Evolutionary conservation across 768 basidiomycete genomes (phyloP).

Genomic region (Amanita thiersii): DNA sequence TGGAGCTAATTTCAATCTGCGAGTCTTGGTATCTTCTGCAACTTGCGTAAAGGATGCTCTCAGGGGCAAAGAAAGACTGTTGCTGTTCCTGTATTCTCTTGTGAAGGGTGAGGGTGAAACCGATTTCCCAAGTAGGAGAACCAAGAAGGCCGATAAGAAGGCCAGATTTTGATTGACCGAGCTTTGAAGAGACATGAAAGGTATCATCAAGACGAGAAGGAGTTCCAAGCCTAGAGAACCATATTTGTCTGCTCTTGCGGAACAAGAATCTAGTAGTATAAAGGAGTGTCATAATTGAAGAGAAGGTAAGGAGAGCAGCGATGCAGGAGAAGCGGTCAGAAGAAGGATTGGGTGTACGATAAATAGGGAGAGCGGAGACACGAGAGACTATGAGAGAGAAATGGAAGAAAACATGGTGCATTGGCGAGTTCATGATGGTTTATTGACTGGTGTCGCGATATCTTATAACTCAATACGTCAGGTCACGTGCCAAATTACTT

Average conservation of each 20-base stretch:
- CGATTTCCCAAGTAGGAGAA: constrained; percentile 37
- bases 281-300: constrained; percentile 18
- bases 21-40: not conserved
- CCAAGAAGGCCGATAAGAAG: constrained; percentile 37
- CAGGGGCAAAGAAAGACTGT: constrained; percentile 12
- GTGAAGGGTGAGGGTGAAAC: constrained; percentile 15
- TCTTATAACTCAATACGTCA: not conserved
- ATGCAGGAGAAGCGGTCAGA: constrained; percentile 29
- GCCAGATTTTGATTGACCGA: constrained; percentile 15
- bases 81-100: constrained; percentile 13
- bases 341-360: constrained; percentile 23
- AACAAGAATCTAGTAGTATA: constrained; percentile 20
- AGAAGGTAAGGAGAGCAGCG: constrained; percentile 17
- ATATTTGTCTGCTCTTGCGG: constrained; percentile 21
- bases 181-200: constrained; percentile 10
- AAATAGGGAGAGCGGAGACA: constrained; percentile 10
- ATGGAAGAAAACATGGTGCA: not conserved
- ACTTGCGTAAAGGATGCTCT: not conserved
- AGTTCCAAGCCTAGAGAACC: constrained; percentile 17
- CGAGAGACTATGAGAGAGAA: not conserved
- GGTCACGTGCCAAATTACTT: constrained; percentile 2
- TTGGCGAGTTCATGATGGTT: not conserved
- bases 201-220: constrained; percentile 8
- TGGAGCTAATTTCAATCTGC: not conserved
- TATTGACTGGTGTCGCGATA: not conserved